Conservation (phyloP, 2,329 filamentous ascomycete genomes). For the Aspergillus floridensis region DNA sequence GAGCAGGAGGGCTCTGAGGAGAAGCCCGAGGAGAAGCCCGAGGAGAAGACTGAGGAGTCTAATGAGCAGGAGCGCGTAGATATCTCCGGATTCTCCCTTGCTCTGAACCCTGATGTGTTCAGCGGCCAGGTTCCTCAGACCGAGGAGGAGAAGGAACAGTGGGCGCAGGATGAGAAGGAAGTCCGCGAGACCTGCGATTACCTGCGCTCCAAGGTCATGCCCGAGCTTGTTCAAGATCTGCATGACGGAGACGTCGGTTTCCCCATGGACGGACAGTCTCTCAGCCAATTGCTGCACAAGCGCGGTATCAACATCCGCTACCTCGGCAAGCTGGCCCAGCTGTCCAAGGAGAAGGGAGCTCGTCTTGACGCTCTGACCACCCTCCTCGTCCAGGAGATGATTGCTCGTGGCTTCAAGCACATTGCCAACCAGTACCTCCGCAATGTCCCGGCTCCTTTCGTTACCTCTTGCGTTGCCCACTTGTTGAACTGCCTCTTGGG, state of each 20-base stretch:
- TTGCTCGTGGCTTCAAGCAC: constrained; percentile 95
- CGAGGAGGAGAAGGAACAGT: constrained; percentile 81
- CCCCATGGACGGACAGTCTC: constrained; percentile 94
- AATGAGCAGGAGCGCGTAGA: constrained; percentile 69
- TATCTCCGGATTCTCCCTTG: constrained; percentile 79
- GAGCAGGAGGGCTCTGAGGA: constrained; percentile 37
- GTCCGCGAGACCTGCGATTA: constrained; percentile 81
- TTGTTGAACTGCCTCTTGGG: constrained; percentile 92
- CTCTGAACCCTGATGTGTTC: constrained; percentile 93
- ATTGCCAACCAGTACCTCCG: constrained; percentile 75
- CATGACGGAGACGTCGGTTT: constrained; percentile 92
- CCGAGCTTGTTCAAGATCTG: constrained; percentile 81
- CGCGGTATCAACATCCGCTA: constrained; percentile 96
- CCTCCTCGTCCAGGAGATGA: constrained; percentile 85
- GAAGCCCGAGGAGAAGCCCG: constrained; percentile 41
- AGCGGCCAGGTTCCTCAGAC: constrained; percentile 88
- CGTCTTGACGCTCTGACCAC: constrained; percentile 74
- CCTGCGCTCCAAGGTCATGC: constrained; percentile 73
- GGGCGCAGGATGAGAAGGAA: constrained; percentile 79
- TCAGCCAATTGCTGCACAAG: constrained; percentile 87
- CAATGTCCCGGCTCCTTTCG: constrained; percentile 73
- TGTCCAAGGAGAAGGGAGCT: constrained; percentile 64
- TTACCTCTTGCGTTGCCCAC: constrained; percentile 77
- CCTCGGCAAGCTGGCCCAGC: constrained; percentile 75
- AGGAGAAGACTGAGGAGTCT: constrained; percentile 42